Percentiles rank a stretch among this genome's conserved stretches.
These are phyloP conservation scores for Phellopilus nigrolimitatus DNA, from an alignment of 1,284 basidiomycete species.

Conservation along the genomic window DNA sequence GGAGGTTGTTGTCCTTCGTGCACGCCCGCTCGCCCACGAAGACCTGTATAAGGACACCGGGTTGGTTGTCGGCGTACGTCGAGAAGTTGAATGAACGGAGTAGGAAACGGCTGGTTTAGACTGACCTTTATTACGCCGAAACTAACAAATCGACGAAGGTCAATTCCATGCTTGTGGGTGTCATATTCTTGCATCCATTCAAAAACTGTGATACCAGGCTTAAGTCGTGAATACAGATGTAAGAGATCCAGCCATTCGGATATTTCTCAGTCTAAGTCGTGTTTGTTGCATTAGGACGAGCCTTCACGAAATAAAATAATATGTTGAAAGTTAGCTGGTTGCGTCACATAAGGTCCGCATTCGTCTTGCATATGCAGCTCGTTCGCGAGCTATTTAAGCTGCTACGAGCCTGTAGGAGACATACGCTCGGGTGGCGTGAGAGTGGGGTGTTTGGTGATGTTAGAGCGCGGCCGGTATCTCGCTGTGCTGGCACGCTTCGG, in stretches of 20 bases:
- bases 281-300: background rate
- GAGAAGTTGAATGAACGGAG: background rate
- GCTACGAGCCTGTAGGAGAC: no score
- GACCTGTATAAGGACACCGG: no score
- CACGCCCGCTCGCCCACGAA: no score
- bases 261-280: constrained; percentile 42
- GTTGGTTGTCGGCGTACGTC: no score
- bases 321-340: constrained; percentile 52
- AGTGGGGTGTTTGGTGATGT: no score
- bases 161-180: constrained; percentile 73
- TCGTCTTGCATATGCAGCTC: constrained; percentile 81
- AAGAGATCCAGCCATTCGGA: constrained; percentile 83
- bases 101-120: constrained; percentile 2
- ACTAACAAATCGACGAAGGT: constrained; percentile 90
- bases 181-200: constrained; percentile 87
- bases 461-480: no score
- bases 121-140: constrained; percentile 95
- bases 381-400: constrained; percentile 82
- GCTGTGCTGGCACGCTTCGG: no score
- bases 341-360: constrained; percentile 86
- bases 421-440: no score
- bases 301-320: constrained; percentile 7
- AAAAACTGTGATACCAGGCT: constrained; percentile 77
- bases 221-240: constrained; percentile 82
- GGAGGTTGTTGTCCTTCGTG: no score